A percentile compares a stretch with the other conserved stretches of the same genome.
These are phyloP conservation scores for Trichoderma guizhouense DNA, from an alignment of 2,329 filamentous ascomycete species.

Conservation along the genomic window DNA sequence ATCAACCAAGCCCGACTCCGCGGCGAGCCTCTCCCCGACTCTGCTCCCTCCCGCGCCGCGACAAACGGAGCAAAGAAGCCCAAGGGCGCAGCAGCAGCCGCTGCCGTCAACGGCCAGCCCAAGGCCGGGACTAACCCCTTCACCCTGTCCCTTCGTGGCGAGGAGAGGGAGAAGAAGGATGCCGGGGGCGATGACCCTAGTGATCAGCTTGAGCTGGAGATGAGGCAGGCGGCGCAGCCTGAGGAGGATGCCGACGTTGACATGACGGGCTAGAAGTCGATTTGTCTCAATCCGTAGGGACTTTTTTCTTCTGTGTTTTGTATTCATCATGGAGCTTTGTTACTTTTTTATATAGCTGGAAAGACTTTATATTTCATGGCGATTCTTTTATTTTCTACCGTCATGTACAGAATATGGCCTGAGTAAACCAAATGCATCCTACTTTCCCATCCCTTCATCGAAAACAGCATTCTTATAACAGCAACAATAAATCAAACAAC, in stretches of 20 bases:
- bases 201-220: slow-evolving; percentile 54
- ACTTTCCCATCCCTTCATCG: background rate
- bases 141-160: slow-evolving; percentile 24
- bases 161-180: slow-evolving; percentile 20
- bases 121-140: slow-evolving; percentile 18
- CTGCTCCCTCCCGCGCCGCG: slow-evolving; percentile 28
- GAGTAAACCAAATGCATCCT: background rate
- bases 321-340: background rate
- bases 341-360: background rate
- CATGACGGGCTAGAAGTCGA: slow-evolving; percentile 52
- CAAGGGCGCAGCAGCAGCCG: slow-evolving; percentile 18
- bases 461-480: background rate
- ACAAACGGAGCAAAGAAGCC: slow-evolving; percentile 26
- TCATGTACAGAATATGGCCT: background rate
- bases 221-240: slow-evolving; percentile 43
- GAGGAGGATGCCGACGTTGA: slow-evolving; percentile 54
- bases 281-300: background rate
- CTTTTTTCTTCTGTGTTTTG: background rate
- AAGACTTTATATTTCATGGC: background rate
- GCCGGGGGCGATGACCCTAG: slow-evolving; percentile 40
- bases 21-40: slow-evolving; percentile 38
- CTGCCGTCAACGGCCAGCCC: slow-evolving; percentile 30
- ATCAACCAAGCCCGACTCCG: slow-evolving; percentile 46
- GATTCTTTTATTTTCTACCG: background rate
- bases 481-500: background rate